phyloP scores from a whole-genome alignment of 2,329 filamentous ascomycete species.

The Sclerotinia spermophila region DNA sequence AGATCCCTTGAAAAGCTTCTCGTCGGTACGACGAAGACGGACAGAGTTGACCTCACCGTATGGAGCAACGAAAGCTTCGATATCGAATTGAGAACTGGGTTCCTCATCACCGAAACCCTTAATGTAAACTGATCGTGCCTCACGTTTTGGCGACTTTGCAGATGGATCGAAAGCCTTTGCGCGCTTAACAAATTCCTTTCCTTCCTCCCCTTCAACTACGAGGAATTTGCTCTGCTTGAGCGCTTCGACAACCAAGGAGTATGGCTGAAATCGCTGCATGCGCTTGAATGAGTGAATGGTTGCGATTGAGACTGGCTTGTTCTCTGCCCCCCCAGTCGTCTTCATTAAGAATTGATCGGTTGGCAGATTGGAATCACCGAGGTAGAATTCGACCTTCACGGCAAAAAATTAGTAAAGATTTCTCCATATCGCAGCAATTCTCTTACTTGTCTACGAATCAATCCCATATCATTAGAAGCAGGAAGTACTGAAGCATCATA shows the following conservation, averaged over 20 bases:
- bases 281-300: slow-evolving; percentile 85
- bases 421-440: not conserved
- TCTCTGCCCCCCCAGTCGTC: slow-evolving; percentile 71
- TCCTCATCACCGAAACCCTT: slow-evolving; percentile 90
- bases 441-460: slow-evolving; percentile 64
- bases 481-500: slow-evolving; percentile 53
- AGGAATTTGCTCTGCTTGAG: slow-evolving; percentile 74
- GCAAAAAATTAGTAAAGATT: slow-evolving; percentile 18
- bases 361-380: slow-evolving; percentile 85
- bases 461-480: slow-evolving; percentile 57
- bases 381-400: slow-evolving; percentile 86
- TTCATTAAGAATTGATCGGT: slow-evolving; percentile 84
- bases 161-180: slow-evolving; percentile 65
- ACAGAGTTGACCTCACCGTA: slow-evolving; percentile 78
- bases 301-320: slow-evolving; percentile 76
- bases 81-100: slow-evolving; percentile 83
- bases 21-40: slow-evolving; percentile 73
- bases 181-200: slow-evolving; percentile 69
- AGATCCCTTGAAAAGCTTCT: slow-evolving; percentile 86
- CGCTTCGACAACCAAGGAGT: slow-evolving; percentile 76
- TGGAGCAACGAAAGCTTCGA: slow-evolving; percentile 85
- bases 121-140: slow-evolving; percentile 77
- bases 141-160: slow-evolving; percentile 52
- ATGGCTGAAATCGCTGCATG: slow-evolving; percentile 92
- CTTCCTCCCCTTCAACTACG: slow-evolving; percentile 69